Conservation (phyloP, 306 rosid species). For the Castanopsis chinensis region DNA sequence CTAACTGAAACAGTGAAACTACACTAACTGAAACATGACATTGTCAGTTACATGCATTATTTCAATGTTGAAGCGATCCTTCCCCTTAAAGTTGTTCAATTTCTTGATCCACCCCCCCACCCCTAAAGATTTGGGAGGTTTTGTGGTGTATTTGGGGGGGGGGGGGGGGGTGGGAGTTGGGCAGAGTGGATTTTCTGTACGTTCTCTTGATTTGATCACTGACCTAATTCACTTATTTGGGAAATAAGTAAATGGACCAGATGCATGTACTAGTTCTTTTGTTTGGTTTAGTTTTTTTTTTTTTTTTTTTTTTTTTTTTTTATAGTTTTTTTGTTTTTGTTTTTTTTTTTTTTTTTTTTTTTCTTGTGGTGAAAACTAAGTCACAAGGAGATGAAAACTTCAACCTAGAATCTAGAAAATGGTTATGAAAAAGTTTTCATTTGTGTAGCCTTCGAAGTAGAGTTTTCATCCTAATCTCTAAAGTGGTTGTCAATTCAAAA, state of each 20-base stretch:
- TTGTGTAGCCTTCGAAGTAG: background rate
- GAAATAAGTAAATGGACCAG: background rate
- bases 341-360: no score
- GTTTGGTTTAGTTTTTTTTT: no score
- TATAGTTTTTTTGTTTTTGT: background rate
- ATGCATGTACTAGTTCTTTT: no score
- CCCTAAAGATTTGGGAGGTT: background rate
- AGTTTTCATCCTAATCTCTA: background rate
- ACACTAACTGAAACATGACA: background rate
- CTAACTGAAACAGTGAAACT: background rate
- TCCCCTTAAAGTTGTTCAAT: no score
- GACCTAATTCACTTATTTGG: background rate
- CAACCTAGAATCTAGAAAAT: background rate
- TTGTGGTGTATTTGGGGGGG: no score
- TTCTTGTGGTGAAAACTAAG: background rate
- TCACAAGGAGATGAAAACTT: background rate
- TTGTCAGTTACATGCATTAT: background rate
- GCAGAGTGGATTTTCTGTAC: background rate
- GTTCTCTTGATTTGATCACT: background rate
- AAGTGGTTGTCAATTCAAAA: background rate
- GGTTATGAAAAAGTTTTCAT: background rate
- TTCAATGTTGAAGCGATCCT: no score
- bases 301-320: background rate
- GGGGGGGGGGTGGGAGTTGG: background rate
- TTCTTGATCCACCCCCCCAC: no score